Percentiles rank a stretch among this genome's conserved stretches.
phyloP scores from a whole-genome alignment of 441 rosid species.

The Manihot esculenta region DNA sequence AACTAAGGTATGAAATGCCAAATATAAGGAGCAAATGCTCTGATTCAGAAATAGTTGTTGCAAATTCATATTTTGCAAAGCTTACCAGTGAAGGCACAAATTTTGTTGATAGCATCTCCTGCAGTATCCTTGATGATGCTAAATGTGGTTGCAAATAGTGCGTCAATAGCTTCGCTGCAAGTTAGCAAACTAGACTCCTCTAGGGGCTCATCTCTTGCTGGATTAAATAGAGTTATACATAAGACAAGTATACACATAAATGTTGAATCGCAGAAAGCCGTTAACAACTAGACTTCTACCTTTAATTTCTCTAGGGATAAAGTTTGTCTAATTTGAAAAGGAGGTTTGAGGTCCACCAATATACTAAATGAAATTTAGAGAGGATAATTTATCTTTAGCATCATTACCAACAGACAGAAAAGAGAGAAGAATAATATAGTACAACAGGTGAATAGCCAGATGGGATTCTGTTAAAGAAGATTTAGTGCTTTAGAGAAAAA shows the following conservation, averaged over 20 bases:
- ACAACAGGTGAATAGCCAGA: neutral
- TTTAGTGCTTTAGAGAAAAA: neutral
- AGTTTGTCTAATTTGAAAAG: neutral
- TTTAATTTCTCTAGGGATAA: neutral
- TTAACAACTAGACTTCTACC: neutral
- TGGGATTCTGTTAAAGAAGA: neutral
- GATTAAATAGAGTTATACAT: neutral
- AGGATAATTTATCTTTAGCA: neutral
- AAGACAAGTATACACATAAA: neutral
- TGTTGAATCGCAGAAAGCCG: neutral
- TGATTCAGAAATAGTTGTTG: neutral
- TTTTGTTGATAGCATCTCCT: slow-evolving; percentile 50
- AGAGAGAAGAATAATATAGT: neutral
- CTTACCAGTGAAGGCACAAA: slow-evolving; percentile 80
- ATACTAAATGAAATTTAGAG: neutral
- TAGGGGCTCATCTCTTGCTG: slow-evolving; percentile 42
- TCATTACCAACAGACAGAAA: neutral
- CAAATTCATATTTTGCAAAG: slow-evolving; percentile 13
- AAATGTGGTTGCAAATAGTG: slow-evolving; percentile 79
- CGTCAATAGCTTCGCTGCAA: slow-evolving; percentile 71
- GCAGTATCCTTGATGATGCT: slow-evolving; percentile 70
- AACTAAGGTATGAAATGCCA: slow-evolving; percentile 14
- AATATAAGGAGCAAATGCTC: neutral
- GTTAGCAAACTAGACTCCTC: slow-evolving; percentile 58
- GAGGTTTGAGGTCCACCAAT: neutral